Percentiles rank a stretch among this genome's conserved stretches.
Conservation (phyloP, 768 basidiomycete species). For the Exidia glandulosa region DNA sequence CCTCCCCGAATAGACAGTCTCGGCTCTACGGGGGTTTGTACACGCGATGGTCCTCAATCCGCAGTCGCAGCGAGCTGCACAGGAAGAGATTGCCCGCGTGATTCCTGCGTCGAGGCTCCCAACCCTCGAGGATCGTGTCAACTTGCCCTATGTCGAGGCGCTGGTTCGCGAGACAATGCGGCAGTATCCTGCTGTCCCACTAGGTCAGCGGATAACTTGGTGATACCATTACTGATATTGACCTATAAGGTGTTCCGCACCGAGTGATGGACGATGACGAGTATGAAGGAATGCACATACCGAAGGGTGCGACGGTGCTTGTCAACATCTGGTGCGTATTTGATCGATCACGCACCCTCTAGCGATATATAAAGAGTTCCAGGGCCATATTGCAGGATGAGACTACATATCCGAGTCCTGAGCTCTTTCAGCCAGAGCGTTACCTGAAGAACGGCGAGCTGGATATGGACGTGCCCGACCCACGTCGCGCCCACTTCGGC, state of each 20-base stretch:
- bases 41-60: slow-evolving; percentile 1
- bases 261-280: slow-evolving; percentile 12
- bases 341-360: no score
- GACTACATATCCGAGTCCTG: no score
- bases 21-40: neutral
- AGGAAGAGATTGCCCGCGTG: slow-evolving; percentile 7
- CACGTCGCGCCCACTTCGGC: no score
- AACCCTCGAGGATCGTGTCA: neutral
- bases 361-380: no score
- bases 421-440: no score
- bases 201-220: neutral
- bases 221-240: neutral
- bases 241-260: slow-evolving; percentile 10
- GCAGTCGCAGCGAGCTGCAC: slow-evolving; percentile 6
- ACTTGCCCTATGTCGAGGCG: slow-evolving; percentile 11
- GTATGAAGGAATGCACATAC: slow-evolving; percentile 19
- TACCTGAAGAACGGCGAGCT: no score
- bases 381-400: no score
- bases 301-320: slow-evolving; percentile 15
- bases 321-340: slow-evolving; percentile 21
- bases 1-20: neutral
- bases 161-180: slow-evolving; percentile 7
- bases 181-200: slow-evolving; percentile 5
- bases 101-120: slow-evolving; percentile 2
- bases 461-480: no score